Evolutionary conservation across 2,329 filamentous ascomycete species (phyloP).

Genomic region (Arthrobotrys iridis): DNA sequence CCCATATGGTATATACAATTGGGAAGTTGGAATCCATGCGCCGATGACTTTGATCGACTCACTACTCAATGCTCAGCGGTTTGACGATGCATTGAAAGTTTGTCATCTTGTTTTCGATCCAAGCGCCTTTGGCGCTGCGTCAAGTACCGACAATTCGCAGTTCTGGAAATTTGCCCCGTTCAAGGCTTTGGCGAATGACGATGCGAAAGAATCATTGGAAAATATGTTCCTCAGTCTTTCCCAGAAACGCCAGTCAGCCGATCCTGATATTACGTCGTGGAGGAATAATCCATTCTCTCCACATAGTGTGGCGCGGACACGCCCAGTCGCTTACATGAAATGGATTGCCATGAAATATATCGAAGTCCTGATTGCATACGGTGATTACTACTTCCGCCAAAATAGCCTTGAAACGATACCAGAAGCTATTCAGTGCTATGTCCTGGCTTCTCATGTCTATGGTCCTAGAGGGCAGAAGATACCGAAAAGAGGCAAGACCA

Average conservation of each 20-base stretch:
- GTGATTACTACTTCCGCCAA: conserved; percentile 58
- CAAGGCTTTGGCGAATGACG: background rate
- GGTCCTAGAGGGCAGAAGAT: conserved; percentile 46
- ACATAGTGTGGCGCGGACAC: conserved; percentile 56
- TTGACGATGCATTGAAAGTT: conserved; percentile 8
- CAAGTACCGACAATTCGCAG: conserved; percentile 3
- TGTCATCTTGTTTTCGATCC: conserved; percentile 6
- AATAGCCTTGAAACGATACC: conserved; percentile 59
- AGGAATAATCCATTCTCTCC: conserved; percentile 56
- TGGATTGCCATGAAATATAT: conserved; percentile 60
- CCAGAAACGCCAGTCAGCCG: background rate
- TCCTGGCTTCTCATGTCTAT: conserved; percentile 58
- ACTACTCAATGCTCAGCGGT: conserved; percentile 1
- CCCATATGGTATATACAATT: conserved; percentile 9
- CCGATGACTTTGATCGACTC: conserved; percentile 9
- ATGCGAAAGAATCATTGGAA: conserved; percentile 4
- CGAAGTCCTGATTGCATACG: conserved; percentile 59
- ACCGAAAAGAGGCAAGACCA: background rate
- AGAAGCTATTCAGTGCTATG: conserved; percentile 59
- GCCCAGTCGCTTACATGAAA: conserved; percentile 60
- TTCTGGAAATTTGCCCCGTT: background rate
- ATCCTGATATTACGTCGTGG: conserved; percentile 48
- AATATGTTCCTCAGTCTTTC: conserved; percentile 4
- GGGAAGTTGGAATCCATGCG: conserved; percentile 13
- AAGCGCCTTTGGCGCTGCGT: background rate